phyloP scores from a whole-genome alignment of 805 yeast species.

The Alloascoidea hylecoeti region DNA sequence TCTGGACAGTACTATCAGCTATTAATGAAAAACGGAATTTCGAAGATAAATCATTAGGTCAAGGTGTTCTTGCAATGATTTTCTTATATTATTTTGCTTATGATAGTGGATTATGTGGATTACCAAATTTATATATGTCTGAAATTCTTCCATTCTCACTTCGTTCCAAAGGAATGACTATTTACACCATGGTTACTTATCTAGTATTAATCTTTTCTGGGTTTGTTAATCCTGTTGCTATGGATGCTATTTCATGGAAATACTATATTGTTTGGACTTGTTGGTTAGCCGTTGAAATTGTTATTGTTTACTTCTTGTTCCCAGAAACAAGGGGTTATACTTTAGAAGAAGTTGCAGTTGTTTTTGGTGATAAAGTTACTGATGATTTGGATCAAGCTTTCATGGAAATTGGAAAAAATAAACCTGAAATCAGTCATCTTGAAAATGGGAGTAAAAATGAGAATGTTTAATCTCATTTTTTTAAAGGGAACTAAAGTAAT shows the following conservation, averaged over 20 bases:
- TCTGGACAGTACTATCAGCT: slow-evolving; percentile 34
- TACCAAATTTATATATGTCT: slow-evolving; percentile 30
- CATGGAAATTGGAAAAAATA: no score
- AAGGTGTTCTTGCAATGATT: slow-evolving; percentile 36
- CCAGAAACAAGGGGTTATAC: slow-evolving; percentile 29
- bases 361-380: slow-evolving; percentile 22
- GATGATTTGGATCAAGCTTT: no score
- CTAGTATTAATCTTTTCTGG: slow-evolving; percentile 17
- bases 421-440: no score
- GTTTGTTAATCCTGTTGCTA: slow-evolving; percentile 22
- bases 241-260: slow-evolving; percentile 27
- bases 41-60: slow-evolving; percentile 23
- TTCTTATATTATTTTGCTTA: slow-evolving; percentile 22
- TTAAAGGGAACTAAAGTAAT: no score
- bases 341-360: slow-evolving; percentile 27
- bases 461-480: no score
- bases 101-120: slow-evolving; percentile 28
- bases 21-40: slow-evolving; percentile 25
- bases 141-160: slow-evolving; percentile 10
- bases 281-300: slow-evolving; percentile 18
- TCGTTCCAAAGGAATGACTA: slow-evolving; percentile 22
- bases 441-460: no score
- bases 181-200: no score
- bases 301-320: slow-evolving; percentile 19
- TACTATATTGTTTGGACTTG: slow-evolving; percentile 28